These are phyloP conservation scores for Aspergillus sclerotioniger DNA, from an alignment of 495 filamentous ascomycete genomes.

Conservation along the genomic window DNA sequence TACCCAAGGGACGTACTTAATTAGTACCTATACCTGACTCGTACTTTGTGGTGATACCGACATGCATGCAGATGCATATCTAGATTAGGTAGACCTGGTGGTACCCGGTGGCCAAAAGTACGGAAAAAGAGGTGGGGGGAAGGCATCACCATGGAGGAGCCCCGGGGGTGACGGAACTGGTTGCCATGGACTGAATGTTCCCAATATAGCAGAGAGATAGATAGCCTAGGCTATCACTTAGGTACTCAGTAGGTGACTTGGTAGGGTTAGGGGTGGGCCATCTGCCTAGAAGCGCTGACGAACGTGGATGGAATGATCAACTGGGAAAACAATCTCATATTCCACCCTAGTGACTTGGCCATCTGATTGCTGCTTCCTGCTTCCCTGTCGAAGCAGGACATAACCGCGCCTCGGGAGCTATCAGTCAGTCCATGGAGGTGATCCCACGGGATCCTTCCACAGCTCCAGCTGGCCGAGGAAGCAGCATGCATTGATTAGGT, in stretches of 20 bases:
- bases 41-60: background rate
- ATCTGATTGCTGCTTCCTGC: background rate
- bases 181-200: background rate
- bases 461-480: background rate
- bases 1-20: background rate
- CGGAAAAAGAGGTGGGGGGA: background rate
- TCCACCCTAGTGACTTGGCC: background rate
- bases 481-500: background rate
- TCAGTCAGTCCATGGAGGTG: background rate
- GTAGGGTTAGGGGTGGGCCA: no score
- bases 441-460: background rate
- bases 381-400: background rate
- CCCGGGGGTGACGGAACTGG: background rate
- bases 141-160: background rate
- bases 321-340: no score
- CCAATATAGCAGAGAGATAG: no score
- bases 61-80: background rate
- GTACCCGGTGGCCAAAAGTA: constrained; percentile 1
- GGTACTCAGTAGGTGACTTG: no score
- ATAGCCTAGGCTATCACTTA: no score
- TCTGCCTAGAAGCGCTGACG: no score
- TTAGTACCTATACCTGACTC: constrained; percentile 1
- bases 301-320: no score
- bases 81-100: background rate
- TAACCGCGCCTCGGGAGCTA: background rate